Evolutionary conservation across 257 asterid species (phyloP).

Genomic region (Thymus quinquecostatus): DNA sequence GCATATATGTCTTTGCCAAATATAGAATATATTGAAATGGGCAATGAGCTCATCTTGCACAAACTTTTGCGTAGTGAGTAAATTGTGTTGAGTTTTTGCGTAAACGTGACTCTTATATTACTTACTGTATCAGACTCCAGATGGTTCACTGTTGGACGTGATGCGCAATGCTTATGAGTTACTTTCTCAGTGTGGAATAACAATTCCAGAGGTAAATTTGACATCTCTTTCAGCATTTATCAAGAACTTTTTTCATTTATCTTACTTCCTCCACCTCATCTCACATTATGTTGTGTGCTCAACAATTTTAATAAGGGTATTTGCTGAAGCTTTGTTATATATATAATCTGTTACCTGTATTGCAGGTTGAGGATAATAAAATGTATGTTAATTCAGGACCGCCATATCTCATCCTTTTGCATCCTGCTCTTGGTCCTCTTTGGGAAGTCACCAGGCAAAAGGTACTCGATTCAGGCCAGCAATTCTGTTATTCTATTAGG

Average conservation of each 20-base stretch:
- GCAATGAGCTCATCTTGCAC: constrained; percentile 18
- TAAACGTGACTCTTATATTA: constrained; percentile 17
- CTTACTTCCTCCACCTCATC: constrained; percentile 5
- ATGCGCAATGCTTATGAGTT: constrained; percentile 97
- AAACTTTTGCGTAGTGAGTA: constrained; percentile 13
- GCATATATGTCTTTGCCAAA: constrained; percentile 8
- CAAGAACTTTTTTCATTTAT: constrained; percentile 1
- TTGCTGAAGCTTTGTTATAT: constrained; percentile 22
- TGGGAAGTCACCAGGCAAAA: constrained; percentile 97
- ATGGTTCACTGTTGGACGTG: constrained; percentile 92
- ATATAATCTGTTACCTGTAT: constrained; percentile 27
- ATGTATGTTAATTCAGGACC: constrained; percentile 81
- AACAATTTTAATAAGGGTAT: background rate
- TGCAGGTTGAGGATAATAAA: constrained; percentile 78
- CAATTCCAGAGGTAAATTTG: constrained; percentile 72
- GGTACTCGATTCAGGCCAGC: constrained; percentile 43
- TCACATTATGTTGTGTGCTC: constrained; percentile 15
- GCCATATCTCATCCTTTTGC: constrained; percentile 90
- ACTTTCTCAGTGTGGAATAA: constrained; percentile 77
- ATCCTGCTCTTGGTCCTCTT: constrained; percentile 98
- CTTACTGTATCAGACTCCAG: constrained; percentile 87
- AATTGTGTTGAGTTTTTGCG: constrained; percentile 6
- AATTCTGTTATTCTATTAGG: constrained; percentile 25
- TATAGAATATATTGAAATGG: constrained; percentile 13
- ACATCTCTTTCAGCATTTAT: constrained; percentile 25